Conservation (phyloP, 2,329 filamentous ascomycete species). For the Verruconis gallopava region DNA sequence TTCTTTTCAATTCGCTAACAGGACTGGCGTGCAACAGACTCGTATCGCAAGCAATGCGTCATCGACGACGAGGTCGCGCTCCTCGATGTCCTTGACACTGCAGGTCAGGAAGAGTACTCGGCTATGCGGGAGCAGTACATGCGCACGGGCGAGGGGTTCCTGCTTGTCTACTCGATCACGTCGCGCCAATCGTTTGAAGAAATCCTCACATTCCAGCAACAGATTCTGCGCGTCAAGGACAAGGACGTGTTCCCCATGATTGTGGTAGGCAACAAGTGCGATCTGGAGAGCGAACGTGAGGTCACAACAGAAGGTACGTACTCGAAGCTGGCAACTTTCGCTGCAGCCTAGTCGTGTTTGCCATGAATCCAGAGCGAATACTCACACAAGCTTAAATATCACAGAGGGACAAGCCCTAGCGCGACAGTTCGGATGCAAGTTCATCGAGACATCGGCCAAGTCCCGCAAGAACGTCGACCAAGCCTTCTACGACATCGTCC, state of each 20-base stretch:
- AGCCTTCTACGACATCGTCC: constrained; percentile 95
- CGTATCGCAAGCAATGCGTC: constrained; percentile 98
- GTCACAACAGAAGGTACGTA: constrained; percentile 79
- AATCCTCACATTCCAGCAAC: constrained; percentile 96
- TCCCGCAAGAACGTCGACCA: constrained; percentile 97
- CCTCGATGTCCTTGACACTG: constrained; percentile 94
- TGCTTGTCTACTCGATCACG: constrained; percentile 96
- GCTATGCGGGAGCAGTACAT: constrained; percentile 99
- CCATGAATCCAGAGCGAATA: neutral
- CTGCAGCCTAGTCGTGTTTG: neutral
- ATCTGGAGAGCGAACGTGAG: constrained; percentile 84
- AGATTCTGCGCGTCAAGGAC: constrained; percentile 96
- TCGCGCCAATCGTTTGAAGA: constrained; percentile 96
- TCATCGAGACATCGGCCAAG: constrained; percentile 98
- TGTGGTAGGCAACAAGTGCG: constrained; percentile 97
- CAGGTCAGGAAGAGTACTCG: constrained; percentile 97
- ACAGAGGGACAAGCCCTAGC: constrained; percentile 84
- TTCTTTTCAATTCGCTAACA: constrained; percentile 5
- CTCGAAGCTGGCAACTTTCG: constrained; percentile 2
- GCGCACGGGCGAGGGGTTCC: constrained; percentile 94
- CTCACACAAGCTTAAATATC: constrained; percentile 10
- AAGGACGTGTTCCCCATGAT: constrained; percentile 99
- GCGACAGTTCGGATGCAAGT: constrained; percentile 84
- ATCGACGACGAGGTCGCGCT: constrained; percentile 97
- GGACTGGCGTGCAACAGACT: constrained; percentile 48